Evolutionary conservation across 2,329 filamentous ascomycete genomes (phyloP), one percentile per base, ranked within the genome.

Genomic region (Calonectria hawksworthii): DNA sequence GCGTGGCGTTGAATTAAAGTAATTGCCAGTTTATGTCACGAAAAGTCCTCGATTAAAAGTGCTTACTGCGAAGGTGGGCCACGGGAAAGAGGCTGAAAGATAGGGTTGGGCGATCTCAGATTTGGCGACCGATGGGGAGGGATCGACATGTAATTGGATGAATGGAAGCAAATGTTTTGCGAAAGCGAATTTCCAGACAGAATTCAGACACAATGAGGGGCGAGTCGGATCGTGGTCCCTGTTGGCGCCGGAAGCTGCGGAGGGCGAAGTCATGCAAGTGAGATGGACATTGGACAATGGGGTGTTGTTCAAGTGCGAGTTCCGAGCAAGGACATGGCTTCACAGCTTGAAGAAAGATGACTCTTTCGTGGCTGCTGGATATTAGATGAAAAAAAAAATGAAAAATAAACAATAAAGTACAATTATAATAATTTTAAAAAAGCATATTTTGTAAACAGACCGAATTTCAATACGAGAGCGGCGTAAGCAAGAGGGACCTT

Each of bases 201-300:
- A 28, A 23, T 18, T 61, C 18, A 28, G 51, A 18, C 30, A 21
- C 34, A 23, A 36, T 18, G 32, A 23, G 38, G n/a, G 41, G 47
- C 50, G 26, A 52, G 34, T 34, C 34, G 50, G 63, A 74, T 64
- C 70, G 61, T 56, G 68, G 34, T 64, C 64, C 56, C 69, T 56
- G 41, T 75, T 70, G 74, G 71, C 64, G 23, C 72, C 79, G 73
- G 79, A 74, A 72, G 77, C 71, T 73, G 72, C 75, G 75, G 79
- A 74, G 68, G 44, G 38, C 71, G 63, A 52, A 74, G 56, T 32
- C 30, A 66, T 56, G 59, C 63, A 32, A 68, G 67, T 59, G 56
- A 67, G 71, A 69, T 38, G 30, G 26, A 47, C 26, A 65, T 34
- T 28, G 32, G 52, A 36, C 41, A 38, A 61, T 7, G 50, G 56